Conservation (phyloP, 768 basidiomycete species). For the Pulveroboletus ravenelii region DNA sequence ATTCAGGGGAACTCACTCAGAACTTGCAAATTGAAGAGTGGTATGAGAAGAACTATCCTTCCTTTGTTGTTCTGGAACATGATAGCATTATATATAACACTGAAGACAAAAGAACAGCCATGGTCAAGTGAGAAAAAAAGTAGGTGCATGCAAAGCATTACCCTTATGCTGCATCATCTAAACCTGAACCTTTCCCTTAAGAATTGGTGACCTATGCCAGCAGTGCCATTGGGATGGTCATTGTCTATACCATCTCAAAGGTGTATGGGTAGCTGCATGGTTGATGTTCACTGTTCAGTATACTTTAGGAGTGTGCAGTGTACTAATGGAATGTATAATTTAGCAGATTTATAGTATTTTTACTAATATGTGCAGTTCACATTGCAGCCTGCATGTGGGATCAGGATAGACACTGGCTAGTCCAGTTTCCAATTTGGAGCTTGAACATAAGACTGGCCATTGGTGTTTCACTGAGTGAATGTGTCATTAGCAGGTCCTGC, state of each 20-base stretch:
- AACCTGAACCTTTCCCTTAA: constrained; percentile 21
- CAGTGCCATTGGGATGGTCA: constrained; percentile 24
- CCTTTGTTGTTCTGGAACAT: constrained; percentile 54
- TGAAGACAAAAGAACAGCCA: constrained; percentile 51
- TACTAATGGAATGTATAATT: neutral
- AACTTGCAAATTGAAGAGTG: constrained; percentile 78
- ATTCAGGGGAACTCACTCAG: constrained; percentile 2
- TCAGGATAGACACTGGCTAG: no score
- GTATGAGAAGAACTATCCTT: constrained; percentile 91
- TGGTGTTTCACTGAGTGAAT: neutral
- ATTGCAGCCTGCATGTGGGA: no score
- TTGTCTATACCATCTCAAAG: constrained; percentile 26
- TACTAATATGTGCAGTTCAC: no score
- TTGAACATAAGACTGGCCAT: neutral
- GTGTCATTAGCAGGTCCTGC: no score
- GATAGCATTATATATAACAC: constrained; percentile 38
- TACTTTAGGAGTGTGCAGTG: no score
- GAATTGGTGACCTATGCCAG: constrained; percentile 30
- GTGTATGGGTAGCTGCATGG: constrained; percentile 14
- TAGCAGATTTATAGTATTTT: neutral
- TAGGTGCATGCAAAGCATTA: constrained; percentile 31
- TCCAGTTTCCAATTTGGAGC: no score
- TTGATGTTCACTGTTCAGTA: neutral
- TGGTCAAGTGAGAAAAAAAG: constrained; percentile 44
- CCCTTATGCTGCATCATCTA: constrained; percentile 3